Conservation (phyloP, 148 eudicot species). For the Persicaria maculosa region DNA sequence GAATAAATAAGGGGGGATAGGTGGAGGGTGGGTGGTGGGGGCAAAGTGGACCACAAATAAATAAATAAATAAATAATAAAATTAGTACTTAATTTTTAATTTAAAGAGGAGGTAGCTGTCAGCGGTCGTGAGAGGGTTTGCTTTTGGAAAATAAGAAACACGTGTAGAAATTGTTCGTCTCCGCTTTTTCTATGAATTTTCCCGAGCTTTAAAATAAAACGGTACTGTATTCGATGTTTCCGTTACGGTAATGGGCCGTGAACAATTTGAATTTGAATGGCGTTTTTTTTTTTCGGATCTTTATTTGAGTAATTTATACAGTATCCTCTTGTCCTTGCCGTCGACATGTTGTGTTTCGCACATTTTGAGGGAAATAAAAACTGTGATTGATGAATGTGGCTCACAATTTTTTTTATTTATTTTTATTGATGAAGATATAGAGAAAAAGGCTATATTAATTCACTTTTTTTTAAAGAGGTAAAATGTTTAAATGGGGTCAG, state of each 20-base stretch:
- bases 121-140: slow-evolving; percentile 2
- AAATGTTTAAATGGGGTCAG: too few species aligned
- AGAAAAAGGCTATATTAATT: too few species aligned
- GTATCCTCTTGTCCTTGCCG: too few species aligned
- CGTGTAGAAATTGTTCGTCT: slow-evolving; percentile 5
- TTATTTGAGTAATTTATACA: too few species aligned
- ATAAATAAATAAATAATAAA: neutral
- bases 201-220: neutral
- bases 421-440: too few species aligned
- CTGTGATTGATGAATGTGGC: too few species aligned
- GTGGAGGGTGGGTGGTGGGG: neutral
- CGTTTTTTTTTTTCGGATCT: too few species aligned
- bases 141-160: slow-evolving; percentile 14
- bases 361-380: too few species aligned
- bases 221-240: neutral
- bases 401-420: too few species aligned
- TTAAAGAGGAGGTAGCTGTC: slow-evolving; percentile 7
- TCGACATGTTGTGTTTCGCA: too few species aligned
- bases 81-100: neutral
- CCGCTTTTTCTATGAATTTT: neutral
- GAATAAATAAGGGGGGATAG: slow-evolving; percentile 29
- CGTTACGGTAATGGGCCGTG: neutral
- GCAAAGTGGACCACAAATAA: neutral
- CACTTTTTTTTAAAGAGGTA: too few species aligned
- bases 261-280: too few species aligned